Percentiles rank a stretch among this genome's conserved stretches.
These are phyloP conservation scores for Neodidymelliopsis sp. DNA, from an alignment of 2,329 filamentous ascomycete genomes.

Conservation along the genomic window DNA sequence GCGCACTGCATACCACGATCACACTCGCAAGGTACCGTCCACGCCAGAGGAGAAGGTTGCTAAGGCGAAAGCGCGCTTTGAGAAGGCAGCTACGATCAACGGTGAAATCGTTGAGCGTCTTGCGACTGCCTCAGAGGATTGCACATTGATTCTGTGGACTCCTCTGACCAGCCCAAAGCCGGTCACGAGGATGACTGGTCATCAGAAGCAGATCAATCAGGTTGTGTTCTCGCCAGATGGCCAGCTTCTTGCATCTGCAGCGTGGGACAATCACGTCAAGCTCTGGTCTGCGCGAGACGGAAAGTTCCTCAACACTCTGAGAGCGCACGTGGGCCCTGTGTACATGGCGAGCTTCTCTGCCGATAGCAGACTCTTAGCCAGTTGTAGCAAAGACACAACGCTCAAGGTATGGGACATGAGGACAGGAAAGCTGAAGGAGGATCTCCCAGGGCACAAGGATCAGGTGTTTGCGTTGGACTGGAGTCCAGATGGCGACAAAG, in stretches of 20 bases:
- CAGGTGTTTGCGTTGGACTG: constrained; percentile 96
- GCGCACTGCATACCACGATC: constrained; percentile 85
- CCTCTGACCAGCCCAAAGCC: constrained; percentile 79
- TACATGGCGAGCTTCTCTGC: constrained; percentile 94
- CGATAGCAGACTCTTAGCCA: constrained; percentile 88
- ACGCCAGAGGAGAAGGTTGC: constrained; percentile 73
- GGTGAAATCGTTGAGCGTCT: constrained; percentile 82
- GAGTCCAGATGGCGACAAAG: constrained; percentile 87
- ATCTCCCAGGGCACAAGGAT: constrained; percentile 89
- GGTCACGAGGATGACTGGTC: constrained; percentile 85
- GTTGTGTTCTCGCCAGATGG: constrained; percentile 94
- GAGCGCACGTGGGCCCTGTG: constrained; percentile 89
- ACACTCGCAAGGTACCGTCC: constrained; percentile 72
- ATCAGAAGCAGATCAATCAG: constrained; percentile 97
- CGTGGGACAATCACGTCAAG: constrained; percentile 95
- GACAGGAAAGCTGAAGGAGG: constrained; percentile 79
- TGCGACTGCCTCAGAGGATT: constrained; percentile 92
- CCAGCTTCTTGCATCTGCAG: constrained; percentile 82
- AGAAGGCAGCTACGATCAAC: constrained; percentile 80
- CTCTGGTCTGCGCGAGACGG: constrained; percentile 82
- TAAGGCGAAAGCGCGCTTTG: constrained; percentile 82
- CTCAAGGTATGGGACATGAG: constrained; percentile 94
- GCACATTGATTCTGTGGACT: constrained; percentile 96
- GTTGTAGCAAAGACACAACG: constrained; percentile 89
- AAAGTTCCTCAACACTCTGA: constrained; percentile 82